Conservation (phyloP, 1,284 basidiomycete species). For the Boletellus deceptivus region DNA sequence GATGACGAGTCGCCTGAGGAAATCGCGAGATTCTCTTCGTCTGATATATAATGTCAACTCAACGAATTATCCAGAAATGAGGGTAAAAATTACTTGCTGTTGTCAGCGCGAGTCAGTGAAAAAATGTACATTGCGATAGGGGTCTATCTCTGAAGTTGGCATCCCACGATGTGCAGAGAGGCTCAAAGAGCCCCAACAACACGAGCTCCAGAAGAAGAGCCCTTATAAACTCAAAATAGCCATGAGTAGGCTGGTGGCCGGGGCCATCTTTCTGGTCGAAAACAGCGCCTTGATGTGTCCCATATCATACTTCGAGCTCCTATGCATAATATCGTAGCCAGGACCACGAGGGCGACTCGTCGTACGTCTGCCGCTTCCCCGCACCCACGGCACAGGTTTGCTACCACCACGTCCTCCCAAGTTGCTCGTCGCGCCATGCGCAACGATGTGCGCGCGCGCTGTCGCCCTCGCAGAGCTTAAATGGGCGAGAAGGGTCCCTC, state of each 20-base stretch:
- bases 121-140: constrained; percentile 47
- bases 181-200: constrained; percentile 14
- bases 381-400: no score
- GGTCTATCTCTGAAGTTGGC: constrained; percentile 47
- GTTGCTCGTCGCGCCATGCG: no score
- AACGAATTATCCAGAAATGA: constrained; percentile 61
- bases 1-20: constrained; percentile 41
- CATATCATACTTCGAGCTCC: constrained; percentile 37
- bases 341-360: not conserved
- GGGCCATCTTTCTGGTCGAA: constrained; percentile 52
- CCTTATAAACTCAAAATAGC: constrained; percentile 43
- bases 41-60: constrained; percentile 61
- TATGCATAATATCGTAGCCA: constrained; percentile 31
- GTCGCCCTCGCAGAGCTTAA: no score
- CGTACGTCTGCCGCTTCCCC: no score
- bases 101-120: not conserved
- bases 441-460: no score
- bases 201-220: no score
- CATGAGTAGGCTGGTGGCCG: constrained; percentile 54
- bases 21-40: constrained; percentile 57
- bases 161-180: no score
- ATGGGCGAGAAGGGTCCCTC: no score
- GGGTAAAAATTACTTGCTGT: constrained; percentile 58
- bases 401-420: no score
- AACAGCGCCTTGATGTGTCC: constrained; percentile 55